A percentile compares a stretch with the other conserved stretches of the same genome.
phyloP scores from a whole-genome alignment of 2,329 filamentous ascomycete species.

The Botrytis paeoniae region DNA sequence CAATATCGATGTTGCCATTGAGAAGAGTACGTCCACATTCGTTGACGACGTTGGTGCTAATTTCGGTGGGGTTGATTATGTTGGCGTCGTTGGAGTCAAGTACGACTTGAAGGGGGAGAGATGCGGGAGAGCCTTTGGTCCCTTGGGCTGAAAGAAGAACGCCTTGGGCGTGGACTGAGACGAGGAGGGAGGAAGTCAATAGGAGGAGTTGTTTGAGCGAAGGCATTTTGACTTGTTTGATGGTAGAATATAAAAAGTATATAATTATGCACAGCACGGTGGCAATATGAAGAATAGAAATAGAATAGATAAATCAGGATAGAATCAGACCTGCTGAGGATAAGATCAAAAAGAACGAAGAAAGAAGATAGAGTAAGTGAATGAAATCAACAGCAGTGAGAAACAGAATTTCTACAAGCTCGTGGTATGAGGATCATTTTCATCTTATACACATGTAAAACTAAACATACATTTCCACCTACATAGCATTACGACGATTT shows the following conservation, averaged over 20 bases:
- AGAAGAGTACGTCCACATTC: slow-evolving; percentile 62
- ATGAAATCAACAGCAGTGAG: not conserved
- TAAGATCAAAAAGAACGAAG: not conserved
- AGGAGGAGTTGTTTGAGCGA: not conserved
- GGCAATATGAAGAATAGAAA: not conserved
- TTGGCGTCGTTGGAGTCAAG: slow-evolving; percentile 59
- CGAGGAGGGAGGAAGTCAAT: not conserved
- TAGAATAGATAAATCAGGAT: not conserved
- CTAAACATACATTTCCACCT: not conserved
- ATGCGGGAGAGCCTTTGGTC: slow-evolving; percentile 3
- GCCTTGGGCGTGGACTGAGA: not conserved
- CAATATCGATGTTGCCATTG: slow-evolving; percentile 59
- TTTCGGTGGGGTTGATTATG: slow-evolving; percentile 58
- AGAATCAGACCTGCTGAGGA: slow-evolving; percentile 7
- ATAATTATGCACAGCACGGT: slow-evolving; percentile 1
- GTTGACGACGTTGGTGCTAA: slow-evolving; percentile 51
- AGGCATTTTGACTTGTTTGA: slow-evolving; percentile 2
- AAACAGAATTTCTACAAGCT: not conserved
- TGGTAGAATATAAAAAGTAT: not conserved
- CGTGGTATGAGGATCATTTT: not conserved
- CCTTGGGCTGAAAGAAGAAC: slow-evolving; percentile 11
- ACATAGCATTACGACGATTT: not conserved
- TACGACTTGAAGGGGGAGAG: slow-evolving; percentile 47
- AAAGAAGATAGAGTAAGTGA: not conserved
- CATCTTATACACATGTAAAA: slow-evolving; percentile 1